Conservation (phyloP, 2,329 filamentous ascomycete species). For the Ceratocystis colombiana region DNA sequence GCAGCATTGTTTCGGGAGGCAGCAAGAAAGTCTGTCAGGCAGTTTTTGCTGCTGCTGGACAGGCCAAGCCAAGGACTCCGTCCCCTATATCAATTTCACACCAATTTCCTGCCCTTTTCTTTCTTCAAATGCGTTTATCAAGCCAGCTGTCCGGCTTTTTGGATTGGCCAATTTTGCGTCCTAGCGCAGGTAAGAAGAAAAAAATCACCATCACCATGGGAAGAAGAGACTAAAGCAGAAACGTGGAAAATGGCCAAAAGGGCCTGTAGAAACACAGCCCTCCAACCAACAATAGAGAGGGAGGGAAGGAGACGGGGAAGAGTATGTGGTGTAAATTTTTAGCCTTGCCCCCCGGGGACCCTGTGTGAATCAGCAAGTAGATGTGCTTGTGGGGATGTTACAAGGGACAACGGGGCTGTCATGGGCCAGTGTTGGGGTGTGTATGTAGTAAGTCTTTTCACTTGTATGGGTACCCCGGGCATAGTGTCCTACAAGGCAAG, state of each 20-base stretch:
- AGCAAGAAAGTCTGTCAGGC: slow-evolving; percentile 3
- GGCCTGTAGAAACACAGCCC: slow-evolving; percentile 11
- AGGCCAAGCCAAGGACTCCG: neutral
- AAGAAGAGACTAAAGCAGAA: neutral
- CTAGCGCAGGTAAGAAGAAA: neutral
- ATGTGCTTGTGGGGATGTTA: neutral
- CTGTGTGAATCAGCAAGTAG: slow-evolving; percentile 8
- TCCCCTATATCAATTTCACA: neutral
- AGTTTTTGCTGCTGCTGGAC: neutral
- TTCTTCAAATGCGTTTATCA: neutral
- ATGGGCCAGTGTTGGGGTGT: neutral
- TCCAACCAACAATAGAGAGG: slow-evolving; percentile 1
- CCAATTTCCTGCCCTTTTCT: neutral
- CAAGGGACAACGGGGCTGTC: slow-evolving; percentile 11
- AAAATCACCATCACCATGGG: neutral
- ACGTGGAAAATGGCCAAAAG: neutral
- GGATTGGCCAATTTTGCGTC: neutral
- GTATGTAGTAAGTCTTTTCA: neutral
- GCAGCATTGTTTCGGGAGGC: neutral
- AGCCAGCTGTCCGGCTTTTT: neutral
- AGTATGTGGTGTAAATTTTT: slow-evolving; percentile 3
- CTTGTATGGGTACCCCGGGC: neutral
- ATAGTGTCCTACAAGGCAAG: neutral
- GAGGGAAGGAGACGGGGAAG: neutral
- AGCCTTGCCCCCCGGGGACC: neutral